Evolutionary conservation across 768 basidiomycete species (phyloP).

Genomic region (Boletus edulis): DNA sequence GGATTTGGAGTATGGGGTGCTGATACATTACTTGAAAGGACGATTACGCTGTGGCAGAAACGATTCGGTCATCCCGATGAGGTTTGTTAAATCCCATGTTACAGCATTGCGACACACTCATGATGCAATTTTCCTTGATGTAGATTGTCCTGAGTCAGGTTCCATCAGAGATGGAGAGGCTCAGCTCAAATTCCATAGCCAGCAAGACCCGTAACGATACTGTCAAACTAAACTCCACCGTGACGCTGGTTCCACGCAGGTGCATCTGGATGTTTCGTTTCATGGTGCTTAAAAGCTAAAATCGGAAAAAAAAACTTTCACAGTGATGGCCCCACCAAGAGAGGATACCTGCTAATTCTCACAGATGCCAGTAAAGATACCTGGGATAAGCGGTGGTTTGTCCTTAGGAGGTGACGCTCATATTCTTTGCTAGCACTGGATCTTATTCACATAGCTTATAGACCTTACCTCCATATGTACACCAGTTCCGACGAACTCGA

Average conservation of each 20-base stretch:
- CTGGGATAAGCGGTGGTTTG: conserved; percentile 88
- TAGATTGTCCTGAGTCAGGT: conserved; percentile 82
- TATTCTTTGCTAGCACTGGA: background rate
- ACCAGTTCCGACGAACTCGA: conserved; percentile 80
- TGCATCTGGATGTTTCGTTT: conserved; percentile 31
- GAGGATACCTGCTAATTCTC: conserved; percentile 78
- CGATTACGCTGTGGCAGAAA: conserved; percentile 81
- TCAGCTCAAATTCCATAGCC: conserved; percentile 9
- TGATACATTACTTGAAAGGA: conserved; percentile 61
- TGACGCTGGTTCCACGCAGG: conserved; percentile 74
- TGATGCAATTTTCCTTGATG: conserved; percentile 12
- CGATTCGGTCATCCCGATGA: conserved; percentile 73
- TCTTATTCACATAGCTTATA: conserved; percentile 29
- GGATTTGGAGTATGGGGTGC: conserved; percentile 63
- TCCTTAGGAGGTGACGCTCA: conserved; percentile 67
- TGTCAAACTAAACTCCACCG: conserved; percentile 67
- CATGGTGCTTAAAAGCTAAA: background rate
- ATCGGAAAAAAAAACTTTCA: background rate
- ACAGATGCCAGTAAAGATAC: conserved; percentile 73
- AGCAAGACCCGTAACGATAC: conserved; percentile 45
- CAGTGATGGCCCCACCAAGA: conserved; percentile 83
- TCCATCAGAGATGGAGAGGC: conserved; percentile 52
- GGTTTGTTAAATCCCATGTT: conserved; percentile 42
- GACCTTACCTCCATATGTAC: conserved; percentile 90
- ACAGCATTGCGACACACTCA: background rate